Conservation (phyloP, 352 stramenopile genomes). For the Blastocystis sp. region DNA sequence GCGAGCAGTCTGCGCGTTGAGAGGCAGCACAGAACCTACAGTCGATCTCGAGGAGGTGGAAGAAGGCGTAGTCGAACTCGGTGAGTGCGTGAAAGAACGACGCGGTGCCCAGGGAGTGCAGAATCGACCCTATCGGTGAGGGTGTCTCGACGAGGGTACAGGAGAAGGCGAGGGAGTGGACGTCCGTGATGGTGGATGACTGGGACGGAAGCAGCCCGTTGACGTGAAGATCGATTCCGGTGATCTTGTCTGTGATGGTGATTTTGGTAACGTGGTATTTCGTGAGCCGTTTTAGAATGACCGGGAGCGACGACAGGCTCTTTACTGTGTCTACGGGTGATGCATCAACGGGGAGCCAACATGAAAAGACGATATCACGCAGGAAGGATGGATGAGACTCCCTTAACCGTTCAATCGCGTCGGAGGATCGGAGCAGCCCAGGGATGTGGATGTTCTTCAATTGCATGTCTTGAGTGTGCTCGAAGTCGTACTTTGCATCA, state of each 20-base stretch:
- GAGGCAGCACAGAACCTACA: not conserved
- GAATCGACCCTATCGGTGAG: conserved; percentile 10
- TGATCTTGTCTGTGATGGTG: not conserved
- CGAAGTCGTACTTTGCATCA: not conserved
- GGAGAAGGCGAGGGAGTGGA: not conserved
- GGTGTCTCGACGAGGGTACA: not conserved
- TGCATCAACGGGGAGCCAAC: not conserved
- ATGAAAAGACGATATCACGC: not conserved
- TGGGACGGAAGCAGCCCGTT: not conserved
- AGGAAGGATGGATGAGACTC: not conserved
- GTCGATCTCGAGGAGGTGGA: not conserved
- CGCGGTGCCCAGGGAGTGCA: conserved; percentile 2
- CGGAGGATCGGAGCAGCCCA: not conserved
- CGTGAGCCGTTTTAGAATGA: not conserved
- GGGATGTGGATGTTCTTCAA: not conserved
- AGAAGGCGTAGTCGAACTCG: conserved; percentile 21
- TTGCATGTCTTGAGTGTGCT: not conserved
- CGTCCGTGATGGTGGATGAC: not conserved
- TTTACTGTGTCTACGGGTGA: not conserved
- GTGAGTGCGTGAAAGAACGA: conserved; percentile 6
- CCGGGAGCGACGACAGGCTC: not conserved
- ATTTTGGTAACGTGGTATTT: not conserved
- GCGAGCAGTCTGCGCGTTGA: not conserved
- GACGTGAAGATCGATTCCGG: conserved; percentile 15
- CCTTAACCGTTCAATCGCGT: not conserved